Evolutionary conservation across 768 basidiomycete genomes (phyloP).

Genomic region (Chlorophyllum brunneum): DNA sequence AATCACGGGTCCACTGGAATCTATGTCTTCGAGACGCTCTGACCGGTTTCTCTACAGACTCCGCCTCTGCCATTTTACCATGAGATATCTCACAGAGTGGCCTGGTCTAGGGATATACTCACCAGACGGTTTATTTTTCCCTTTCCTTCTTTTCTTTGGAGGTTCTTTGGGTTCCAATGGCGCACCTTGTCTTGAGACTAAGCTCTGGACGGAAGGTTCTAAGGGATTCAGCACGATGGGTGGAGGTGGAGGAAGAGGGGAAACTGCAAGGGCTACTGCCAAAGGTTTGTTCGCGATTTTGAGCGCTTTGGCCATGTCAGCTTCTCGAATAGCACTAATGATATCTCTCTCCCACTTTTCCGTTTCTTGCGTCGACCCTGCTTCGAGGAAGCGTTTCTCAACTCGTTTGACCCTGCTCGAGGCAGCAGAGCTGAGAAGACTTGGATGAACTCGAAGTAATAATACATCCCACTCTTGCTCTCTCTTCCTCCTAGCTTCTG

Average conservation of each 20-base stretch:
- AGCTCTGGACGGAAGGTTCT: conserved; percentile 20
- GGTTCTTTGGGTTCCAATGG: conserved; percentile 18
- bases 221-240: conserved; percentile 7
- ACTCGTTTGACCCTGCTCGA: conserved; percentile 49
- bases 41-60: conserved; percentile 35
- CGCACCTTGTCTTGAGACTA: conserved; percentile 26
- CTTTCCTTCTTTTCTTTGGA: conserved; percentile 16
- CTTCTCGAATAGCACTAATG: conserved; percentile 49
- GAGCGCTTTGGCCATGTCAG: conserved; percentile 42
- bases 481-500: conserved; percentile 53
- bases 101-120: neutral
- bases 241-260: conserved; percentile 19
- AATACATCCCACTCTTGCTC: conserved; percentile 66
- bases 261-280: conserved; percentile 7
- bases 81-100: neutral
- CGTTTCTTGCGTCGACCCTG: conserved; percentile 43
- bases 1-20: conserved; percentile 83
- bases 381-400: conserved; percentile 54
- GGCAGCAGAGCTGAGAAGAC: conserved; percentile 41
- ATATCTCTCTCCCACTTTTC: conserved; percentile 66
- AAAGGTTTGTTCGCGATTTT: conserved; percentile 27
- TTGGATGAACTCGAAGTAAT: conserved; percentile 51
- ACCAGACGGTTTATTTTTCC: conserved; percentile 18
- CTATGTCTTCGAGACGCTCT: conserved; percentile 50
- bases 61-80: conserved; percentile 8